phyloP scores from a whole-genome alignment of 352 stramenopile species.

The Phytophthora palmivora region DNA sequence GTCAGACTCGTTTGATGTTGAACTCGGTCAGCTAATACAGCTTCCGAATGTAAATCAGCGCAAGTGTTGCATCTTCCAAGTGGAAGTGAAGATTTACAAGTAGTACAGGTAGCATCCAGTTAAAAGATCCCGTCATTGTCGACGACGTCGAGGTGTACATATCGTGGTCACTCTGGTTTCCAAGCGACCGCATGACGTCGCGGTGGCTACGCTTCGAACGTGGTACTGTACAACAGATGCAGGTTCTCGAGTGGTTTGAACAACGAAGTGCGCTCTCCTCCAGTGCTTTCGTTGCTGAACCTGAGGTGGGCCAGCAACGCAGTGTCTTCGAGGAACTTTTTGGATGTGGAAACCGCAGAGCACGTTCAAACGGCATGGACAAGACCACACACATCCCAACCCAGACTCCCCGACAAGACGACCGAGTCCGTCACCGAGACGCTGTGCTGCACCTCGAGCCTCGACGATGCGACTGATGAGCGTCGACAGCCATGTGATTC shows the following conservation, averaged over 20 bases:
- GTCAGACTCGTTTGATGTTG: constrained; percentile 3
- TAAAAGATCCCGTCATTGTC: constrained; percentile 4
- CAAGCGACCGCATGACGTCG: constrained; percentile 28
- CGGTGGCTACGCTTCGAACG: constrained; percentile 13
- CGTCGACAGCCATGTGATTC: constrained; percentile 3
- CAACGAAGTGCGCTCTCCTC: constrained; percentile 3
- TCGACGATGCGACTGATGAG: constrained; percentile 20
- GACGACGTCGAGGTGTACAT: constrained; percentile 20
- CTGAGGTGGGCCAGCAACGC: constrained; percentile 27
- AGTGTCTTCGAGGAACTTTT: constrained; percentile 11
- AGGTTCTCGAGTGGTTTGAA: background rate
- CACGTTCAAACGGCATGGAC: constrained; percentile 24
- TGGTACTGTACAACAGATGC: constrained; percentile 14
- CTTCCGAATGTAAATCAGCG: constrained; percentile 1
- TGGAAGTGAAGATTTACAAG: constrained; percentile 4
- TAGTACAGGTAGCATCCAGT: too few species aligned
- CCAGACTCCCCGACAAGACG: constrained; percentile 22
- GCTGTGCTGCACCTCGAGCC: constrained; percentile 3
- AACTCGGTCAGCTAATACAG: background rate
- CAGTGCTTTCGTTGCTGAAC: constrained; percentile 11
- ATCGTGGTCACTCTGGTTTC: constrained; percentile 13
- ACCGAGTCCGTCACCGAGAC: constrained; percentile 4
- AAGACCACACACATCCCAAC: constrained; percentile 29
- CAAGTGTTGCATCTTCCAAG: background rate
- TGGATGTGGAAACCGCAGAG: constrained; percentile 15